Evolutionary conservation across 2,329 filamentous ascomycete species (phyloP).

Genomic region (Alternaria tenuissima): DNA sequence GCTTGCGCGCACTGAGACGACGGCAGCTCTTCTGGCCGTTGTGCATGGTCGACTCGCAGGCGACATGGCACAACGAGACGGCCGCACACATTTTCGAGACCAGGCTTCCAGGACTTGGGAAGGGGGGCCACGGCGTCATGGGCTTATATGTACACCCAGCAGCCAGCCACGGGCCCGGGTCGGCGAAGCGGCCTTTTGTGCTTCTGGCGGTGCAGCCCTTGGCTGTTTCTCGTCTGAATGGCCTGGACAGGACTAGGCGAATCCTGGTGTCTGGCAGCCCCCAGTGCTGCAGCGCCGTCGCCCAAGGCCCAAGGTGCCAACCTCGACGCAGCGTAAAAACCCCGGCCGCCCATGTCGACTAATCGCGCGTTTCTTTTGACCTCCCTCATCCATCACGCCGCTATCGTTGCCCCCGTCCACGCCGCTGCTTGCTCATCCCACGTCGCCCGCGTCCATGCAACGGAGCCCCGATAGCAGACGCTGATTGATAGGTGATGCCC

Average conservation of each 20-base stretch:
- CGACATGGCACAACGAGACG: not conserved
- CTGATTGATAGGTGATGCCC: constrained; percentile 26
- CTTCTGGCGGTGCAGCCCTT: not conserved
- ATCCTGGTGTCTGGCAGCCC: constrained; percentile 21
- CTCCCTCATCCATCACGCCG: constrained; percentile 25
- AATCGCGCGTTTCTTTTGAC: constrained; percentile 36
- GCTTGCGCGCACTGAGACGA: constrained; percentile 13
- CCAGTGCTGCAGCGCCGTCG: constrained; percentile 6
- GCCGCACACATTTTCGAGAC: not conserved
- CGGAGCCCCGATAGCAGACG: constrained; percentile 28
- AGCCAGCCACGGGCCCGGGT: constrained; percentile 16
- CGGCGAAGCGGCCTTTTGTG: constrained; percentile 10
- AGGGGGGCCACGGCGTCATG: constrained; percentile 13
- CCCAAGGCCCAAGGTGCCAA: constrained; percentile 16
- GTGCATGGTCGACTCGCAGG: not conserved
- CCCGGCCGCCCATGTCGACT: constrained; percentile 25
- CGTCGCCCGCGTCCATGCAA: constrained; percentile 35
- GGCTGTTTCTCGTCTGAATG: constrained; percentile 14
- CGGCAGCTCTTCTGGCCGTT: constrained; percentile 8
- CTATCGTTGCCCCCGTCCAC: constrained; percentile 10
- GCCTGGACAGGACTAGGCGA: constrained; percentile 29
- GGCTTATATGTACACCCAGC: constrained; percentile 12
- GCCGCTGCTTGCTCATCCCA: constrained; percentile 23
- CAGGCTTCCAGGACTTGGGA: constrained; percentile 14
- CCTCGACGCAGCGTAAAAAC: constrained; percentile 31